Percentiles rank a stretch among this genome's conserved stretches.
phyloP scores from a whole-genome alignment of 202 grass and related monocot species.

The Schoenoplectus triqueter region DNA sequence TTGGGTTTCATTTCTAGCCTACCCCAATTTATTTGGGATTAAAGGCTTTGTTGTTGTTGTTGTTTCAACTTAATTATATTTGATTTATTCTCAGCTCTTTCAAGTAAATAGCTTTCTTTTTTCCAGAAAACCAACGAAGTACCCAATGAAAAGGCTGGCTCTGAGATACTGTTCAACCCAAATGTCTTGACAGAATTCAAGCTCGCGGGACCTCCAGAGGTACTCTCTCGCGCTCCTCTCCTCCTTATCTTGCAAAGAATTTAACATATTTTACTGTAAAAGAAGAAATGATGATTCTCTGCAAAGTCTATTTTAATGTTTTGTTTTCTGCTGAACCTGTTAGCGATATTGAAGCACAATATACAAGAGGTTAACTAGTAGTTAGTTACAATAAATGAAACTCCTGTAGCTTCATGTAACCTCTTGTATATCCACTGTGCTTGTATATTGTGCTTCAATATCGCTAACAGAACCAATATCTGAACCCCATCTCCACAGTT shows the following conservation, averaged over 20 bases:
- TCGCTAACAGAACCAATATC: neutral
- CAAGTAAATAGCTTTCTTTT: slow-evolving; percentile 24
- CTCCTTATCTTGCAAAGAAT: neutral
- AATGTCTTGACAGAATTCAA: slow-evolving; percentile 99
- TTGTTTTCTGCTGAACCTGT: neutral
- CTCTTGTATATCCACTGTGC: too few relatives aligned
- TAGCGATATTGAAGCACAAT: too few relatives aligned
- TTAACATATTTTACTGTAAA: slow-evolving; percentile 18
- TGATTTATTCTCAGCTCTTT: slow-evolving; percentile 20
- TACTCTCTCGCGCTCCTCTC: slow-evolving; percentile 21
- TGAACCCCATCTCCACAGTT: neutral
- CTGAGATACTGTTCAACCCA: slow-evolving; percentile 88
- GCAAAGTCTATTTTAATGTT: slow-evolving; percentile 3
- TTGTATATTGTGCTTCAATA: too few relatives aligned
- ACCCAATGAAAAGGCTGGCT: slow-evolving; percentile 45
- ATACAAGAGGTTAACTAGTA: too few relatives aligned
- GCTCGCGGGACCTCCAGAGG: slow-evolving; percentile 83
- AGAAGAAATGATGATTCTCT: neutral
- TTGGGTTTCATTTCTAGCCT: too few relatives aligned
- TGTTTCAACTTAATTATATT: neutral
- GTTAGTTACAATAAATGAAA: too few relatives aligned
- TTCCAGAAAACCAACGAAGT: slow-evolving; percentile 45
- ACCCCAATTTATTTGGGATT: too few relatives aligned
- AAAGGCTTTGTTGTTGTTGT: too few relatives aligned
- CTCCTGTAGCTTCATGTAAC: too few relatives aligned